Conservation (phyloP, 2,329 filamentous ascomycete genomes). For the Colletotrichum destructivum region DNA sequence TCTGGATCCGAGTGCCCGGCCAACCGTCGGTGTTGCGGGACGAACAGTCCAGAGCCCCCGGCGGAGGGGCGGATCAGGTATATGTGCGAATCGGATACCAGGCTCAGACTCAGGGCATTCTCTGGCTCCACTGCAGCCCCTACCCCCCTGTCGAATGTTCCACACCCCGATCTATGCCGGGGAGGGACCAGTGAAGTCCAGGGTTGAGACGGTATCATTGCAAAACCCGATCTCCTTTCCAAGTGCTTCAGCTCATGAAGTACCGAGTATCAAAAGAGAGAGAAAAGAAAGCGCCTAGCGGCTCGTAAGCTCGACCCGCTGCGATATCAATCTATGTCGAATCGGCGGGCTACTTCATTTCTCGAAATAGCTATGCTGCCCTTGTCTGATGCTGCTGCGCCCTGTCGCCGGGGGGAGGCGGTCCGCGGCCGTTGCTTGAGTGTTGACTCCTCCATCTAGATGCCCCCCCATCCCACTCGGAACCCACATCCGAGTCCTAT, state of each 20-base stretch:
- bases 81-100: conserved; percentile 3
- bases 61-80: conserved; percentile 5
- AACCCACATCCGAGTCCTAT: background rate
- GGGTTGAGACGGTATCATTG: conserved; percentile 32
- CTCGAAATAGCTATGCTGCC: background rate
- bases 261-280: too few species aligned
- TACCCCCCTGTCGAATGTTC: background rate
- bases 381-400: conserved; percentile 4
- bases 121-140: conserved; percentile 6
- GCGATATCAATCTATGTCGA: background rate
- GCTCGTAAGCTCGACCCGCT: background rate
- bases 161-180: background rate
- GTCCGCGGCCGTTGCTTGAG: background rate
- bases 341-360: background rate
- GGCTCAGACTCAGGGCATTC: conserved; percentile 28
- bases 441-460: background rate
- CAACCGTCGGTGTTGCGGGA: background rate
- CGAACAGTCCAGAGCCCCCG: conserved; percentile 5
- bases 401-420: background rate
- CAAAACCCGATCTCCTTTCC: background rate
- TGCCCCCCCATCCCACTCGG: background rate
- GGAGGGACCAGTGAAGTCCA: background rate
- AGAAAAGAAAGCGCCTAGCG: background rate
- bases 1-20: too few species aligned
- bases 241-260: background rate